A percentile compares a stretch with the other conserved stretches of the same genome.
Evolutionary conservation across 345 rosid species (phyloP).

Genomic region (Citrus mangshanensis): DNA sequence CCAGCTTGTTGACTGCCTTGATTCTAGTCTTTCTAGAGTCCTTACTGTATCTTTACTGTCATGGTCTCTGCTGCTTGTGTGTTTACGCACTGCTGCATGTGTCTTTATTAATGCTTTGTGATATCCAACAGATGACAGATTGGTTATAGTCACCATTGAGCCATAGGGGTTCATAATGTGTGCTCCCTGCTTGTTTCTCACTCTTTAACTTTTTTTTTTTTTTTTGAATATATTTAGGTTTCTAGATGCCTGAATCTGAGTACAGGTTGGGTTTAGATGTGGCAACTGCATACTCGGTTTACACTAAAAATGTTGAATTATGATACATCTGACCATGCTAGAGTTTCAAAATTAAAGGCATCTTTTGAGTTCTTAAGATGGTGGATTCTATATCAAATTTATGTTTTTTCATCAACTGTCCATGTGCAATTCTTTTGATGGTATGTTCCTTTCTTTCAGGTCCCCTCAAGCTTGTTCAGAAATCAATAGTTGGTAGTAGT

Average conservation of each 20-base stretch:
- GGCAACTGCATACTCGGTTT: neutral
- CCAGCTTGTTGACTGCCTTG: neutral
- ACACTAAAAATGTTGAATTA: neutral
- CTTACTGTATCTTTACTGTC: neutral
- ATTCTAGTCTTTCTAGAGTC: neutral
- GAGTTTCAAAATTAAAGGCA: neutral
- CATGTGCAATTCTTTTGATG: neutral
- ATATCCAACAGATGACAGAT: neutral
- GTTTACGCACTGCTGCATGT: neutral
- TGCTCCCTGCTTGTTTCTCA: neutral
- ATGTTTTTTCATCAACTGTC: neutral
- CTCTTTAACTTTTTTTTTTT: neutral
- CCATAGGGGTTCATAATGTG: neutral
- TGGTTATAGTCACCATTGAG: neutral
- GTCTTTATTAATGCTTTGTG: neutral
- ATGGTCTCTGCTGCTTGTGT: neutral
- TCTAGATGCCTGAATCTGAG: neutral
- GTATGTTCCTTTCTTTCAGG: slow-evolving; percentile 34
- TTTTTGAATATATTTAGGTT: neutral
- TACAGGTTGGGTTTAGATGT: neutral
- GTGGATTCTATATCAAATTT: neutral
- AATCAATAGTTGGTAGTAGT: slow-evolving; percentile 11
- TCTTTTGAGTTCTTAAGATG: neutral
- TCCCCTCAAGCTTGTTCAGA: slow-evolving; percentile 55
- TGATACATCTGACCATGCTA: neutral